Evolutionary conservation across 139 green algal species (phyloP), one percentile per base, ranked within the genome.

Genomic region (Picochlorum costavermella): DNA sequence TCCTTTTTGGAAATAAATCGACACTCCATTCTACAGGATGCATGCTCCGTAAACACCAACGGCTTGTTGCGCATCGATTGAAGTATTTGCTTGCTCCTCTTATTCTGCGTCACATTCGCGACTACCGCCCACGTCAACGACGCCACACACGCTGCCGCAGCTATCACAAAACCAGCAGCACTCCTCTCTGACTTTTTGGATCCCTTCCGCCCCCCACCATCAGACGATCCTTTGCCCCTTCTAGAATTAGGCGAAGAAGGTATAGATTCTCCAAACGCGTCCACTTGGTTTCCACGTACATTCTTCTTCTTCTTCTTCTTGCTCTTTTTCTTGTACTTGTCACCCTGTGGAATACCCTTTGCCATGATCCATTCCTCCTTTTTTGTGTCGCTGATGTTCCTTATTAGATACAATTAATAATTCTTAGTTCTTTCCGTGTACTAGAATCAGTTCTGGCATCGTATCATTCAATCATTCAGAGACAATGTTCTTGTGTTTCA

Each of bases 11-110:
- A 37, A 9, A 83, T 71, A 31, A 67, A 74, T 55, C 75, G 59
- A 66, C 76, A 83, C 26, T 83, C 75, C 73, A 82, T 82, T 36
- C 76, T 60, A 63, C 76, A 83, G 8, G 61, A 50, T 1, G 68
- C 76, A 50, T 83, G 76, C 44, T 83, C 64, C 1, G 76, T 78
- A 48, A 76, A 63, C 2, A 49, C 45, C 14, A 83, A 61, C 1
- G 76, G 76, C 49, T 48, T 48, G 4, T 5, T 29, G 10, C 59
- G 60, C 65, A 83, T 70, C 0, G 29, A 48, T 1, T 44, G 29
- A 30, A 83, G 56, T 10, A 64, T 50, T 5, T 2, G 25, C 10
- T 30, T 29, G 55, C 81, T 68, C 1, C 30, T 20, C n/a, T 64
- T 60, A 3, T 25, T 28, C 17, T 70, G 43, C 25, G 67, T 48